Base-by-base conservation (phyloP, 352 stramenopile genomes). In the Pythium plurisporium region DNA sequence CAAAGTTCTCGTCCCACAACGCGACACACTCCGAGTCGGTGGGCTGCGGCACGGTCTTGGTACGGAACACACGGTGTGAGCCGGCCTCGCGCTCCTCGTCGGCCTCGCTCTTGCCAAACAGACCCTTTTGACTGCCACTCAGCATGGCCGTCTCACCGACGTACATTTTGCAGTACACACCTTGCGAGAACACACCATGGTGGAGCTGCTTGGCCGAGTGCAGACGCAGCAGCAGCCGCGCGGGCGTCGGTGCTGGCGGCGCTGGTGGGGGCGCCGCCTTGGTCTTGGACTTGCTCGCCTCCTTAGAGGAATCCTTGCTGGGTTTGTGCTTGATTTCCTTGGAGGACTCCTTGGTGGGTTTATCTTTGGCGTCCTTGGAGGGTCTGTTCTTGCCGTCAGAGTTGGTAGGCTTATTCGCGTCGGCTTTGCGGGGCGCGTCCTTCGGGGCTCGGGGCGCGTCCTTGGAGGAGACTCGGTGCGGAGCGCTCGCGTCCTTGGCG, bases 91-190 rank as follows among this genome's bases (percentile, higher is more conserved):
- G 12, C 19, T 40, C 65, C 5, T 33, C 19, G 43, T 59, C 38
- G 29, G 29, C 14, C 15, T 26, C 64, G 33, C 8, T 75, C 23
- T 52, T 67, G 44, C 44, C 38, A 26, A 69, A 65, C 14, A 81
- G 36, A 2, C 55, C 54, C 52, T 67, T 69, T 33, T 79, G 73
- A 23, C 60, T 73, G 57, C 78, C 78, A 23, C 84, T 66, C 20
- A 72, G 59, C 72, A 85, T 76, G 23, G 68, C 30, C n/a, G 65
- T 65, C 19, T 75, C 55, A 26, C 75, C 73, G 20, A 88, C 52
- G 41, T 88, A 88, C 22, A 88, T 65, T 46, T 88, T 88, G 63
- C 75, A 86, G 55, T 88, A 88, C 2, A 76, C 65, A 38, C 77
- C 77, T n/a, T 81, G 73, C 3, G 73, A 83, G 22, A 67, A 81